Percentiles rank a stretch among this genome's conserved stretches.
Evolutionary conservation across 352 stramenopile genomes (phyloP).

Genomic region (Globisporangium spiculum): DNA sequence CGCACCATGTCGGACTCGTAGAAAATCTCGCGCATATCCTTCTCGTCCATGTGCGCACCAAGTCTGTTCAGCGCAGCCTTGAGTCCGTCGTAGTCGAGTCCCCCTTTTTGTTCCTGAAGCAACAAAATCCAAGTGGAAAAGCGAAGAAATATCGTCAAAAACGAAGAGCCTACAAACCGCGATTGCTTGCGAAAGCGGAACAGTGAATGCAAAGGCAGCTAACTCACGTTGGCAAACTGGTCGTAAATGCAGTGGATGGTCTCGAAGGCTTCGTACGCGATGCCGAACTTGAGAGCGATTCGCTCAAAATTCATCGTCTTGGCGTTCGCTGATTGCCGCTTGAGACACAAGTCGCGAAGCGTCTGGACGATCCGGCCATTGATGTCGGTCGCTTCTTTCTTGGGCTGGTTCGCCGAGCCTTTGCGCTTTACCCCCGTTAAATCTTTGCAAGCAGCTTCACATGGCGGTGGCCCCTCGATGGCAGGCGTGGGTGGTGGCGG

Average conservation of each 20-base stretch:
- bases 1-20: slow-evolving; percentile 89
- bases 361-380: slow-evolving; percentile 67
- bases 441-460: background rate
- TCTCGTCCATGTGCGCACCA: slow-evolving; percentile 64
- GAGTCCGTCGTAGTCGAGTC: slow-evolving; percentile 65
- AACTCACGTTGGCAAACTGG: slow-evolving; percentile 53
- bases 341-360: slow-evolving; percentile 56
- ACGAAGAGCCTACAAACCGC: background rate
- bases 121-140: slow-evolving; percentile 5
- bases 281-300: slow-evolving; percentile 69
- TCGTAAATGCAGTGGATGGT: slow-evolving; percentile 67
- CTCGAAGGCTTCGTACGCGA: slow-evolving; percentile 61
- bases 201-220: background rate
- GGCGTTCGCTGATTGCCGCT: slow-evolving; percentile 40
- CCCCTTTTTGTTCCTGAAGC: slow-evolving; percentile 44
- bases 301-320: slow-evolving; percentile 71
- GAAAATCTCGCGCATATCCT: slow-evolving; percentile 76
- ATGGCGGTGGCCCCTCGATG: background rate
- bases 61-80: slow-evolving; percentile 54
- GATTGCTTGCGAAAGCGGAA: background rate
- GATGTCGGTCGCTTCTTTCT: slow-evolving; percentile 49
- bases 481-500: background rate
- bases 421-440: background rate
- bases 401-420: slow-evolving; percentile 12
- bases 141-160: background rate